phyloP scores from a whole-genome alignment of 1,284 basidiomycete species.

The Moesziomyces antarcticus region DNA sequence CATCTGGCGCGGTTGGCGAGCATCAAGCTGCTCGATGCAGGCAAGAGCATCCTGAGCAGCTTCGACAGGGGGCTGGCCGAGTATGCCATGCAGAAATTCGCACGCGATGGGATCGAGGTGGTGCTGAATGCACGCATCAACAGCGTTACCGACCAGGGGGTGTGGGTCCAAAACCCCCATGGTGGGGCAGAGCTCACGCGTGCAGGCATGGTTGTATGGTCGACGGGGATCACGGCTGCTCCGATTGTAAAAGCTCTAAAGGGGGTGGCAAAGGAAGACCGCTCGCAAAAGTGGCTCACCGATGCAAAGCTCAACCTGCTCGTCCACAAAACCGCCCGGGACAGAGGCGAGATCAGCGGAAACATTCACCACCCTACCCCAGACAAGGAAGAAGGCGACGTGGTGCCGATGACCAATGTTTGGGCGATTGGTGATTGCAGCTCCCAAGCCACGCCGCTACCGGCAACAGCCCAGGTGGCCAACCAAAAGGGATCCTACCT shows the following conservation, averaged over 20 bases:
- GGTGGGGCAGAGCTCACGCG: not conserved
- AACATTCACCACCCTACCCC: not conserved
- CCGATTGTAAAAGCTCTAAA: slow-evolving; percentile 77
- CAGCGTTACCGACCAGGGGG: slow-evolving; percentile 9
- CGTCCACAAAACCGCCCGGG: not conserved
- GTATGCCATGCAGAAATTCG: slow-evolving; percentile 63
- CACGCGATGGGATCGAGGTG: slow-evolving; percentile 33
- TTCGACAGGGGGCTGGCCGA: slow-evolving; percentile 60
- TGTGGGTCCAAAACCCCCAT: slow-evolving; percentile 10
- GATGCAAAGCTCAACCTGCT: slow-evolving; percentile 34
- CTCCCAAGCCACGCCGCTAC: slow-evolving; percentile 69
- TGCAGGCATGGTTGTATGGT: slow-evolving; percentile 83
- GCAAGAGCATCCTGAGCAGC: slow-evolving; percentile 51
- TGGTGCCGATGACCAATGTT: slow-evolving; percentile 35
- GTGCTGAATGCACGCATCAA: slow-evolving; percentile 26
- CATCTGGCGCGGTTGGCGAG: slow-evolving; percentile 27
- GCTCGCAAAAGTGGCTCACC: slow-evolving; percentile 74
- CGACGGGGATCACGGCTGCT: slow-evolving; percentile 81
- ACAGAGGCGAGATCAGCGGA: not conserved
- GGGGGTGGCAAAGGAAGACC: slow-evolving; percentile 74
- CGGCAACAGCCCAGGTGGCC: slow-evolving; percentile 69
- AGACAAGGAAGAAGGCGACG: not conserved
- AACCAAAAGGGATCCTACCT: slow-evolving; percentile 63
- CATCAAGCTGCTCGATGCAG: slow-evolving; percentile 57
- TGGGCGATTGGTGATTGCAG: slow-evolving; percentile 78